Conservation (phyloP, 192 early-diverging fungal genomes). For the Linnemannia hyalina region DNA sequence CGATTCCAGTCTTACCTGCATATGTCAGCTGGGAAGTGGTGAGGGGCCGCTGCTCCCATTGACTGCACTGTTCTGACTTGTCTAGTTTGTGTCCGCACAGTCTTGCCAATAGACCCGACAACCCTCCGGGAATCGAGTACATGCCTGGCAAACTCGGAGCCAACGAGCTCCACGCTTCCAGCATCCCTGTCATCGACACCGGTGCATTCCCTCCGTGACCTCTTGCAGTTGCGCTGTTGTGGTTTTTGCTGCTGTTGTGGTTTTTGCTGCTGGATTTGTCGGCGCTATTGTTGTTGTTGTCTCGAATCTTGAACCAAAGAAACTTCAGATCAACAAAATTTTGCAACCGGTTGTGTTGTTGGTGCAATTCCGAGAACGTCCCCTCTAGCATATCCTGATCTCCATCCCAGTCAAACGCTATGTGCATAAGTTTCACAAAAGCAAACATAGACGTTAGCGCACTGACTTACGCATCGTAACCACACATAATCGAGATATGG, state of each 20-base stretch:
- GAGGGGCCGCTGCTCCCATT: constrained; percentile 46
- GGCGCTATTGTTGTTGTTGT: not conserved
- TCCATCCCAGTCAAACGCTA: constrained; percentile 43
- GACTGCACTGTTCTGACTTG: constrained; percentile 33
- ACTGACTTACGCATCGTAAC: not conserved
- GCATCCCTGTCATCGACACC: not conserved
- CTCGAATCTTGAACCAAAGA: not conserved
- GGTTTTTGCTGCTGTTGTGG: not conserved
- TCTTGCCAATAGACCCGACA: constrained; percentile 17
- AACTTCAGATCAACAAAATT: constrained; percentile 37
- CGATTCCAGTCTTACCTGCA: constrained; percentile 21
- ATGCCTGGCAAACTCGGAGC: not conserved
- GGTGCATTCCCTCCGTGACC: not conserved
- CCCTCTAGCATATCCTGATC: constrained; percentile 30
- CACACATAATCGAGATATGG: not conserved
- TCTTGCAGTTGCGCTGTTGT: not conserved
- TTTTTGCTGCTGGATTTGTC: not conserved
- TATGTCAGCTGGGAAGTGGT: constrained; percentile 9
- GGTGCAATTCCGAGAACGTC: constrained; percentile 8
- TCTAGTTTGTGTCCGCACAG: constrained; percentile 19
- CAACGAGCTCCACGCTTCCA: not conserved
- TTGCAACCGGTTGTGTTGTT: not conserved
- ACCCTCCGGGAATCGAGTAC: constrained; percentile 14
- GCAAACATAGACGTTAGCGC: not conserved
- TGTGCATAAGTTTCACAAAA: not conserved